Percentiles rank a stretch among this genome's conserved stretches.
phyloP scores from a whole-genome alignment of 108 stramenopile genomes.

The Nannochloropsis salina region DNA sequence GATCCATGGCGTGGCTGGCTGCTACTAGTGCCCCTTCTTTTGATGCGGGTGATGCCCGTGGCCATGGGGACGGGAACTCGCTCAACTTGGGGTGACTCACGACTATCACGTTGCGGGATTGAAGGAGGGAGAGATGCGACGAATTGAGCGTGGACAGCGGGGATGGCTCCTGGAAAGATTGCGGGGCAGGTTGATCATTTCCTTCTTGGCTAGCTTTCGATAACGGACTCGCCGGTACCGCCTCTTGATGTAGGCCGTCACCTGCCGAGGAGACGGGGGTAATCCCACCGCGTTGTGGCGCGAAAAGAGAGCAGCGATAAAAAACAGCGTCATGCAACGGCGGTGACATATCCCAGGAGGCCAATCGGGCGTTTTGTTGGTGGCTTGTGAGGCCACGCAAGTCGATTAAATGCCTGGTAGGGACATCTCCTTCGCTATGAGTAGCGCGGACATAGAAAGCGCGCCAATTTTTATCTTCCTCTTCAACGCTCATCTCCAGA shows the following conservation, averaged over 20 bases:
- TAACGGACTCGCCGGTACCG: not conserved
- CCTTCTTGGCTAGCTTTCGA: not conserved
- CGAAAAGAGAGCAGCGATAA: not conserved
- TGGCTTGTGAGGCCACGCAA: not conserved
- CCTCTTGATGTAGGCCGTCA: not conserved
- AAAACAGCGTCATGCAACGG: not conserved
- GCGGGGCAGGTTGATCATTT: not conserved
- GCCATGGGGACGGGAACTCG: not conserved
- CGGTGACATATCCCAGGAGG: conserved; percentile 5
- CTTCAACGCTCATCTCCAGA: conserved; percentile 1
- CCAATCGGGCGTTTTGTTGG: not conserved
- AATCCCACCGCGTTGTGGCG: not conserved
- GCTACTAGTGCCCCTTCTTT: no score
- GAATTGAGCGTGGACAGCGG: no score
- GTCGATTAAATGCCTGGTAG: not conserved
- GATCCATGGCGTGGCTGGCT: no score
- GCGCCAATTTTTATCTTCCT: conserved; percentile 17
- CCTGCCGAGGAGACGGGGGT: not conserved
- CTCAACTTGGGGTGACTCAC: not conserved
- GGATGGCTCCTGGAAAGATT: not conserved
- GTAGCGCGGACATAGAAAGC: not conserved
- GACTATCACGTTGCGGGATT: not conserved
- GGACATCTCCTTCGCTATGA: not conserved
- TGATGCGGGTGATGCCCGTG: not conserved
- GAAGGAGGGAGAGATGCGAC: not conserved